Conservation (phyloP, 2,329 filamentous ascomycete genomes). For the Pseudogymnoascus sp. region DNA sequence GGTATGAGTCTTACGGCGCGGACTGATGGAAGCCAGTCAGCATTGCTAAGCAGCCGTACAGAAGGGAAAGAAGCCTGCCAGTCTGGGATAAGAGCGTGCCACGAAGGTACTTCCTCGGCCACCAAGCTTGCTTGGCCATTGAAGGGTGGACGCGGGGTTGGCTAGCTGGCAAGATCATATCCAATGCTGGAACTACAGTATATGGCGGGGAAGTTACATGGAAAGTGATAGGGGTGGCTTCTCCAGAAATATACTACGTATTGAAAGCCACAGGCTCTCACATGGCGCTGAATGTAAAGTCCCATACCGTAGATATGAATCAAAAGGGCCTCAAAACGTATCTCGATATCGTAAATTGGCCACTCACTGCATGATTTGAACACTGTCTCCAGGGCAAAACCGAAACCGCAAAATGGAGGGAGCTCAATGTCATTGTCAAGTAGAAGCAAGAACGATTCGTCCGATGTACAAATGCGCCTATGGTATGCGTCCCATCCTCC, state of each 20-base stretch:
- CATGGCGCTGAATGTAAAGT: background rate
- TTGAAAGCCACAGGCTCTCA: background rate
- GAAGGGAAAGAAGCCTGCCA: background rate
- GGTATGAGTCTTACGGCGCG: constrained; percentile 1
- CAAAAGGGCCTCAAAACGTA: background rate
- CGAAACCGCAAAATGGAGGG: background rate
- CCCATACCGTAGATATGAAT: background rate
- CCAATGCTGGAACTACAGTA: background rate
- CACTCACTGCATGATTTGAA: background rate
- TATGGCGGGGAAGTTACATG: too few relatives aligned
- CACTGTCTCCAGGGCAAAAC: background rate
- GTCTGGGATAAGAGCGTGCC: background rate
- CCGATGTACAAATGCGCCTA: constrained; percentile 28
- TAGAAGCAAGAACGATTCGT: constrained; percentile 21
- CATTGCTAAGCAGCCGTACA: background rate
- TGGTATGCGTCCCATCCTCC: constrained; percentile 27
- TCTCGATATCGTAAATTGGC: background rate
- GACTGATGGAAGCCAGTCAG: background rate
- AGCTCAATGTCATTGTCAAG: constrained; percentile 14
- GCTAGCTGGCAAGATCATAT: background rate
- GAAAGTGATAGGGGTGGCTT: background rate
- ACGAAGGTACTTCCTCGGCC: background rate
- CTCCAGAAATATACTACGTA: background rate
- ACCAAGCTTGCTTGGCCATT: too few relatives aligned
- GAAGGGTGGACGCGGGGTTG: background rate